A percentile compares a stretch with the other conserved stretches of the same genome.
These are phyloP conservation scores for Fonsecaea nubica DNA, from an alignment of 2,329 filamentous ascomycete species.

Conservation along the genomic window DNA sequence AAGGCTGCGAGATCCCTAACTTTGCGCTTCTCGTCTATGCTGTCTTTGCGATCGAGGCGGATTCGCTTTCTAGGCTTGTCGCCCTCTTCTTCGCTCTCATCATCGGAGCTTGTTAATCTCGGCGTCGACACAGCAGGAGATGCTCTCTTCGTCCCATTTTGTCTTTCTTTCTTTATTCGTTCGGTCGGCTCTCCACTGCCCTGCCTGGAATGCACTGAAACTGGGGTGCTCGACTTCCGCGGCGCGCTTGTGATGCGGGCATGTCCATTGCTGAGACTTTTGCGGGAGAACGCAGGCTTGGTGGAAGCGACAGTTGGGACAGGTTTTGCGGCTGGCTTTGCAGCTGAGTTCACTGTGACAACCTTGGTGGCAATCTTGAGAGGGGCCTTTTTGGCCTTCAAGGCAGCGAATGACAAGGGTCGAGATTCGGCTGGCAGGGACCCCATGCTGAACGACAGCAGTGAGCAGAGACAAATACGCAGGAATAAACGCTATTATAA, in stretches of 20 bases:
- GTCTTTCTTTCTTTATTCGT: conserved; percentile 33
- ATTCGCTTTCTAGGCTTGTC: conserved; percentile 47
- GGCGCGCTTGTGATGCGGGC: conserved; percentile 22
- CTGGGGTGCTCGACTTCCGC: conserved; percentile 36
- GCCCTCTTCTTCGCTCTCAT: conserved; percentile 43
- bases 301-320: conserved; percentile 2
- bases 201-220: conserved; percentile 34
- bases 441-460: conserved; percentile 19
- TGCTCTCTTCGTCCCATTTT: conserved; percentile 32
- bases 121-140: conserved; percentile 40
- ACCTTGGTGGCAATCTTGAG: conserved; percentile 36
- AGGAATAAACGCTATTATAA: background rate
- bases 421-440: conserved; percentile 29
- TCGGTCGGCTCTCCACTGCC: conserved; percentile 37
- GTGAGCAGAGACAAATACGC: conserved; percentile 6
- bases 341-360: conserved; percentile 24
- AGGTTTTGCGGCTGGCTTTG: conserved; percentile 21
- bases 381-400: conserved; percentile 36
- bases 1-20: conserved; percentile 56
- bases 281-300: conserved; percentile 4
- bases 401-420: conserved; percentile 34
- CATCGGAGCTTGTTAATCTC: conserved; percentile 41
- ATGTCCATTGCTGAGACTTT: conserved; percentile 24
- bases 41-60: conserved; percentile 49
- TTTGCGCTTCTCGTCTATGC: conserved; percentile 53